Evolutionary conservation across 371 early-diverging fungal species (phyloP).

Genomic region (Capniomyces stellatus): DNA sequence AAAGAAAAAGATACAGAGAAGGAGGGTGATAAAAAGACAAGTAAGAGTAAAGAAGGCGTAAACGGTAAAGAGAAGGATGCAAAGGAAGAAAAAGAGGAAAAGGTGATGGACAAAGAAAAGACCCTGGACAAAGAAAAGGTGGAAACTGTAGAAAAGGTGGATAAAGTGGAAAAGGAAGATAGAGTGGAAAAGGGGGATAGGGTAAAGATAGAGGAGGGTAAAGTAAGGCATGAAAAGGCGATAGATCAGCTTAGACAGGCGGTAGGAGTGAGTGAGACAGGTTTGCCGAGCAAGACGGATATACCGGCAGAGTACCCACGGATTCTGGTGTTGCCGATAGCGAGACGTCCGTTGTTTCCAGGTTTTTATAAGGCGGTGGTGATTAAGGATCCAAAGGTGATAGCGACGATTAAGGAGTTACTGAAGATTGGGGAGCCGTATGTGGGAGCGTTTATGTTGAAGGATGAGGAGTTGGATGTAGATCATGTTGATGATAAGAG

Average conservation of each 20-base stretch:
- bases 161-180: no score
- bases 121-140: no score
- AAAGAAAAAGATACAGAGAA: no score
- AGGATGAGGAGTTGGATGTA: conserved; percentile 66
- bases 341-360: conserved; percentile 85
- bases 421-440: conserved; percentile 85
- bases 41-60: no score
- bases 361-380: conserved; percentile 93
- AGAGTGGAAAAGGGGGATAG: no score
- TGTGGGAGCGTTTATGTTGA: conserved; percentile 80
- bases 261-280: conserved; percentile 20
- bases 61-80: no score
- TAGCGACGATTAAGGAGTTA: conserved; percentile 72
- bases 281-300: conserved; percentile 31
- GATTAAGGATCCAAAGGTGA: conserved; percentile 82
- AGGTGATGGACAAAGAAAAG: no score
- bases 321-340: conserved; percentile 81
- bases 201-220: no score
- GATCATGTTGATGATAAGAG: conserved; percentile 57
- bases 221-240: no score
- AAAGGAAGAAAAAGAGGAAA: no score
- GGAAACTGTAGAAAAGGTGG: no score
- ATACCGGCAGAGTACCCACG: conserved; percentile 79
- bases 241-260: conserved; percentile 22
- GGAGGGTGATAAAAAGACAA: no score